These are phyloP conservation scores for Phaeosphaeria sp. DNA, from an alignment of 2,329 filamentous ascomycete genomes.

Conservation along the genomic window DNA sequence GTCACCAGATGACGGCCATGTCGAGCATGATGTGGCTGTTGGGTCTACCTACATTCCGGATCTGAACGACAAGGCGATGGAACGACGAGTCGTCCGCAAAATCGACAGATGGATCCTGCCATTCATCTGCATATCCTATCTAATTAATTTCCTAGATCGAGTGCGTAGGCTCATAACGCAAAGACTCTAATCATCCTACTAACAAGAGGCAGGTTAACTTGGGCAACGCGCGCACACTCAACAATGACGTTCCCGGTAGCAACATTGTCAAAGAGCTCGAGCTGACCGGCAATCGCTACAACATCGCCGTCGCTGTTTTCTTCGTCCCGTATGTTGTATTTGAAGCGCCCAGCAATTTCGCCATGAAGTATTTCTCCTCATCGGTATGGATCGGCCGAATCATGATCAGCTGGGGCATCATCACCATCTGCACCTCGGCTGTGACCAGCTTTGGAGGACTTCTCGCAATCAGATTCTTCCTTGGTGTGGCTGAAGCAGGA, in stretches of 20 bases:
- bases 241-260: conserved; percentile 21
- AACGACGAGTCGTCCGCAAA: conserved; percentile 26
- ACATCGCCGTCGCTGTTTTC: conserved; percentile 25
- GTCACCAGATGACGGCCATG: conserved; percentile 6
- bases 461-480: conserved; percentile 57
- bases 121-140: conserved; percentile 28
- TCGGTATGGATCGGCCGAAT: conserved; percentile 56
- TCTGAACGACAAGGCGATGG: conserved; percentile 27
- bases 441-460: conserved; percentile 67
- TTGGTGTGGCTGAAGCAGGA: conserved; percentile 75
- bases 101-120: conserved; percentile 27
- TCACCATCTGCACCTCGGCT: conserved; percentile 72
- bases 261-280: conserved; percentile 24
- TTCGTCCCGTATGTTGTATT: conserved; percentile 63
- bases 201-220: conserved; percentile 19
- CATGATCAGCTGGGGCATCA: conserved; percentile 74
- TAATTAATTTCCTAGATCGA: conserved; percentile 27
- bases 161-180: conserved; percentile 4
- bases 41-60: conserved; percentile 20
- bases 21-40: conserved; percentile 15
- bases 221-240: conserved; percentile 28
- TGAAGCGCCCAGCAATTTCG: conserved; percentile 65
- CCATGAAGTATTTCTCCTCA: conserved; percentile 48
- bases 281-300: conserved; percentile 23
- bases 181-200: not conserved